Base-by-base conservation (phyloP, 176 grass and related monocot genomes). In the Carex littledalei region DNA sequence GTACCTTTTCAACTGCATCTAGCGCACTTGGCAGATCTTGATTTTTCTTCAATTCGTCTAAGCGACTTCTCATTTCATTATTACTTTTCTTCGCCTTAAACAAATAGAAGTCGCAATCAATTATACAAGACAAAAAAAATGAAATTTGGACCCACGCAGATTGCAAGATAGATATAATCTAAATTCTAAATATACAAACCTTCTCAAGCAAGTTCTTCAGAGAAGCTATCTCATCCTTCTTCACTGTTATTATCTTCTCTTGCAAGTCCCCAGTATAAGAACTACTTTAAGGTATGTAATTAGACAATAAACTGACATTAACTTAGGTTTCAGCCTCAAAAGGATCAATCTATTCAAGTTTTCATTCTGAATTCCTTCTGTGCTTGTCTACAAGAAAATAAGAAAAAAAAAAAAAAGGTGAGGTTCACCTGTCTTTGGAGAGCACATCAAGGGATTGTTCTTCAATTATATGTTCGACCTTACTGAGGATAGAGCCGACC, bases 1-100 rank as follows among this genome's bases (percentile, higher is more conserved):
- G 63, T 83, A 83, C 81, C 81, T 68, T 83, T 83, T 83, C 22
- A 52, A 83, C 81, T 50, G 81, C 63, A 83, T 67, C 81, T 83
- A 67, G 21, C 13, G 61, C 31, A 29, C 63, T 83, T 32, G 81
- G 81, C 81, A 83, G 22, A 15, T 52, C 22, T 83, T 34, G 63
- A 69, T 83, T 83, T 52, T 83, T 68, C 81, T 53, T 67, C 81
- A 83, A 67, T 52, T 52, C 43, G 0, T 12, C 81, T n/a, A 83
- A 67, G 41, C 1, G 41, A 55, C 60, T 68, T 52, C 43, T 65
- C 81, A 68, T 69, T 83, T 69, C 43, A 68, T 83, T 67, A 68
- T 83, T 83, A 83, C 45, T 83, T 83, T 69, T 83, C 81, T 69
- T 63, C 12, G 35, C 5, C 81, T 83, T 66, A 83, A 69, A 68